Evolutionary conservation across 1,284 basidiomycete species (phyloP).

Genomic region (Pterulicium gracile): DNA sequence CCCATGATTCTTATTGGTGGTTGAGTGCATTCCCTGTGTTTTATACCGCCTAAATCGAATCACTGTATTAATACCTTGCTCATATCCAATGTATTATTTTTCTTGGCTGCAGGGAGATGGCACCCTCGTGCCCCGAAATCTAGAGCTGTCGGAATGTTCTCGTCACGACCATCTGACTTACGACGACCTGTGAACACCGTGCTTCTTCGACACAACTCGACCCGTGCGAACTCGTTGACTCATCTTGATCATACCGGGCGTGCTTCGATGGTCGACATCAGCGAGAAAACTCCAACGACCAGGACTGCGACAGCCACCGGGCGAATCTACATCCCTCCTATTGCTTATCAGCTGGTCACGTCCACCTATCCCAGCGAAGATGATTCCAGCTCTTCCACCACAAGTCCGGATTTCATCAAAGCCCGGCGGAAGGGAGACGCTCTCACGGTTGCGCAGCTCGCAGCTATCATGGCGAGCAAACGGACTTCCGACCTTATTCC

Average conservation of each 20-base stretch:
- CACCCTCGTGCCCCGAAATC: not conserved
- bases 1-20: slow-evolving; percentile 90
- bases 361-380: slow-evolving; percentile 20
- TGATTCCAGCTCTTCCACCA: slow-evolving; percentile 7
- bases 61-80: not conserved
- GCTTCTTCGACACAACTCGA: not conserved
- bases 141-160: not conserved
- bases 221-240: slow-evolving; percentile 30
- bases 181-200: too few relatives aligned
- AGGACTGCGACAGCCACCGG: slow-evolving; percentile 72
- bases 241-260: slow-evolving; percentile 64
- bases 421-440: slow-evolving; percentile 62
- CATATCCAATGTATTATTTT: not conserved
- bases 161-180: too few relatives aligned
- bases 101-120: not conserved
- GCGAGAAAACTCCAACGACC: slow-evolving; percentile 50
- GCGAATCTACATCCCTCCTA: slow-evolving; percentile 56
- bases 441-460: slow-evolving; percentile 71
- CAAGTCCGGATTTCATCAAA: slow-evolving; percentile 32
- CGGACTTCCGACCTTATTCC: slow-evolving; percentile 76
- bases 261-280: slow-evolving; percentile 76
- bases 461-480: slow-evolving; percentile 83
- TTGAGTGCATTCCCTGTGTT: slow-evolving; percentile 40
- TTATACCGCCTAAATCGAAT: slow-evolving; percentile 8
- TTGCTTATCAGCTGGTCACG: slow-evolving; percentile 57